Conservation (phyloP, 352 stramenopile genomes). For the Phytopythium vexans region DNA sequence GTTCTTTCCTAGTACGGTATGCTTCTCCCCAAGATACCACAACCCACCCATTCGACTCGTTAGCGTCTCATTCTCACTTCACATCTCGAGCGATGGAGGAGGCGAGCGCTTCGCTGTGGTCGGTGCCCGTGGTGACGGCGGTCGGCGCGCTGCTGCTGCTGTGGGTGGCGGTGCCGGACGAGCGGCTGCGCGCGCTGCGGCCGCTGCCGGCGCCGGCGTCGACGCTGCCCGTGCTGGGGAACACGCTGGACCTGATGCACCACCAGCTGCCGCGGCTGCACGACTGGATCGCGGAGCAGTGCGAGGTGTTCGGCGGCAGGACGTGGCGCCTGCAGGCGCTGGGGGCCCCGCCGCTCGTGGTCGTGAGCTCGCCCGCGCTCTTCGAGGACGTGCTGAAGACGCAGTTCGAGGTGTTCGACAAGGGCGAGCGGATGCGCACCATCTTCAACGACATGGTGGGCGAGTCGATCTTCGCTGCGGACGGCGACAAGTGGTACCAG, state of each 20-base stretch:
- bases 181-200: slow-evolving; percentile 20
- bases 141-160: slow-evolving; percentile 12
- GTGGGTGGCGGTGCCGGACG: slow-evolving; percentile 19
- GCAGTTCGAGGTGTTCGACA: slow-evolving; percentile 71
- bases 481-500: slow-evolving; percentile 40
- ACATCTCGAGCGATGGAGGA: too few relatives aligned
- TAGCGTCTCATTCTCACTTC: too few relatives aligned
- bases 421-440: slow-evolving; percentile 39
- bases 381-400: slow-evolving; percentile 48
- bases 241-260: slow-evolving; percentile 38
- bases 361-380: slow-evolving; percentile 28
- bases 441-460: slow-evolving; percentile 48
- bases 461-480: slow-evolving; percentile 50
- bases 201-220: slow-evolving; percentile 22
- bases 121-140: slow-evolving; percentile 12
- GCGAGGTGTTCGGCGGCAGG: slow-evolving; percentile 25
- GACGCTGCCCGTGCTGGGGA: slow-evolving; percentile 39
- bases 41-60: too few relatives aligned
- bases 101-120: slow-evolving; percentile 6
- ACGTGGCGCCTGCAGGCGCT: slow-evolving; percentile 36
- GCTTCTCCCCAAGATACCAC: too few relatives aligned
- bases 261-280: slow-evolving; percentile 36
- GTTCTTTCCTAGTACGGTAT: too few relatives aligned
- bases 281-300: slow-evolving; percentile 48
- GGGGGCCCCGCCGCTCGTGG: slow-evolving; percentile 30